Evolutionary conservation across 148 eudicot species (phyloP).

Genomic region (Nepenthes mirabilis): DNA sequence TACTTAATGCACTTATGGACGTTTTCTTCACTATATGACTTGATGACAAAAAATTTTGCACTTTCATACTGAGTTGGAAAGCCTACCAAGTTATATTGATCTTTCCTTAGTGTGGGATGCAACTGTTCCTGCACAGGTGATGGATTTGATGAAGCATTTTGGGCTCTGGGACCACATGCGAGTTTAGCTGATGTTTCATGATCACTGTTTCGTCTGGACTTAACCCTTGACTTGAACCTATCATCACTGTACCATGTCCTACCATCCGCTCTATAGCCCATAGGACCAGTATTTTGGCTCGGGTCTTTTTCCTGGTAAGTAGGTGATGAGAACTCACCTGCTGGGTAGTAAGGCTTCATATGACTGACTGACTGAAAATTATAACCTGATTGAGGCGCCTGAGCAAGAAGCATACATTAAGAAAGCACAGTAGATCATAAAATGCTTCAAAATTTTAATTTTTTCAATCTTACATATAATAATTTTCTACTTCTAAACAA

Average conservation of each 20-base stretch:
- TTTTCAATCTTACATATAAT: too few species aligned
- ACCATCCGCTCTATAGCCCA: conserved; percentile 34
- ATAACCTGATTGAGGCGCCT: conserved; percentile 43
- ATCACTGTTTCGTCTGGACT: conserved; percentile 30
- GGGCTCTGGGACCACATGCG: conserved; percentile 74
- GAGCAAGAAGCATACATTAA: not conserved
- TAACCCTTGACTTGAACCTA: conserved; percentile 20
- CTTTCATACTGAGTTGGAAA: conserved; percentile 48
- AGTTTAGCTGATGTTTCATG: conserved; percentile 42
- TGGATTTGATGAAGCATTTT: conserved; percentile 16
- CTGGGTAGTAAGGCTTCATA: conserved; percentile 28
- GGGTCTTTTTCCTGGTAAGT: conserved; percentile 35
- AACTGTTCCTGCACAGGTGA: conserved; percentile 21
- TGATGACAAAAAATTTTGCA: conserved; percentile 77
- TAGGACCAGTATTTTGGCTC: conserved; percentile 25
- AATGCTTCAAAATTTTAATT: not conserved
- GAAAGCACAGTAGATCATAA: not conserved
- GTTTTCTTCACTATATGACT: conserved; percentile 95
- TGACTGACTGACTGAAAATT: conserved; percentile 31
- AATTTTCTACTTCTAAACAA: too few species aligned
- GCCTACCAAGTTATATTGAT: conserved; percentile 42
- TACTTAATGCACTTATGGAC: conserved; percentile 78
- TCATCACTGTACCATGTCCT: conserved; percentile 54
- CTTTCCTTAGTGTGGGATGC: conserved; percentile 17
- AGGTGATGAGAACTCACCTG: conserved; percentile 30